Percentiles rank a stretch among this genome's conserved stretches.
These are phyloP conservation scores for Platanthera guangdongensis DNA, from an alignment of 106 monocot genomes.

Conservation along the genomic window DNA sequence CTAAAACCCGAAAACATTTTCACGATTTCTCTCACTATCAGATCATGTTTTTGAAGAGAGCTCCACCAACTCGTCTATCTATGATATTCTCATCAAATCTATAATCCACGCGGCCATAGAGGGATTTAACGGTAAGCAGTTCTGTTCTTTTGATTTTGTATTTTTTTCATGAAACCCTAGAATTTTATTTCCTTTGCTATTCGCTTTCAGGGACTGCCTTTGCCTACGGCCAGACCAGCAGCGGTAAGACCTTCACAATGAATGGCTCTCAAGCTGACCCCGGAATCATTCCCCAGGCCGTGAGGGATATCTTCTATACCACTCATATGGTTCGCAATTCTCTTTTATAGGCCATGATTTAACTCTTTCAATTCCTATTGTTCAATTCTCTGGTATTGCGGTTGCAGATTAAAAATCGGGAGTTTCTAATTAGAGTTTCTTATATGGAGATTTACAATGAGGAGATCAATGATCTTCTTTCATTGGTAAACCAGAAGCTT, in stretches of 20 bases:
- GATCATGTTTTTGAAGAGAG: slow-evolving; percentile 81
- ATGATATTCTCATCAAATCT: slow-evolving; percentile 50
- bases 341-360: not conserved
- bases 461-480: slow-evolving; percentile 88
- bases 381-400: not conserved
- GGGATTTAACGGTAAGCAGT: slow-evolving; percentile 73
- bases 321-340: slow-evolving; percentile 36
- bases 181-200: not conserved
- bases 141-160: not conserved
- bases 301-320: slow-evolving; percentile 53
- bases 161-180: not conserved
- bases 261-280: slow-evolving; percentile 68
- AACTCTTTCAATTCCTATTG: not conserved
- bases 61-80: slow-evolving; percentile 41
- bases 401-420: slow-evolving; percentile 49
- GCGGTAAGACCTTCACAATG: slow-evolving; percentile 96
- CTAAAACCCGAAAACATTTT: not conserved
- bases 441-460: slow-evolving; percentile 99
- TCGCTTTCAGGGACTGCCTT: slow-evolving; percentile 66
- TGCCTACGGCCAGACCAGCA: slow-evolving; percentile 98
- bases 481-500: slow-evolving; percentile 65
- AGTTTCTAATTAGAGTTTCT: slow-evolving; percentile 89
- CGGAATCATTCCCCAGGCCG: slow-evolving; percentile 76
- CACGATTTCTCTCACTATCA: slow-evolving; percentile 10
- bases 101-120: slow-evolving; percentile 68